Conservation (phyloP, 2,329 filamentous ascomycete species). For the Botrytis aclada region DNA sequence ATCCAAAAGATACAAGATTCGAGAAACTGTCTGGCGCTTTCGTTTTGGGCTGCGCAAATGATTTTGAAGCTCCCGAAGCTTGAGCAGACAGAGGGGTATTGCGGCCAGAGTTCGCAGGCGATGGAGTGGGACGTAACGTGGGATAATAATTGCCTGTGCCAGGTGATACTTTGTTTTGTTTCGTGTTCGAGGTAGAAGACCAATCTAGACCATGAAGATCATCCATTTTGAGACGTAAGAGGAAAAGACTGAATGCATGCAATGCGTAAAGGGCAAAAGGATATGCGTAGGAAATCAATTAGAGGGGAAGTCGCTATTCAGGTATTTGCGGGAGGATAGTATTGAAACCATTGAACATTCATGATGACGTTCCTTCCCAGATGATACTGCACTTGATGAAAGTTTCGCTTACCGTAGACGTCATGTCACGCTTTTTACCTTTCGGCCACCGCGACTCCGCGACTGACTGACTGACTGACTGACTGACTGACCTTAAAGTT, state of each 20-base stretch:
- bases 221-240: slow-evolving; percentile 48
- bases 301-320: not conserved
- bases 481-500: no score
- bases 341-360: not conserved
- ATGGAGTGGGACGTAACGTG: slow-evolving; percentile 50
- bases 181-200: slow-evolving; percentile 45
- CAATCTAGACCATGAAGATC: slow-evolving; percentile 61
- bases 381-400: not conserved
- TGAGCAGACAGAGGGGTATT: slow-evolving; percentile 50
- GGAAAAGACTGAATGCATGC: slow-evolving; percentile 20
- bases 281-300: not conserved
- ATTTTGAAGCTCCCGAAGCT: slow-evolving; percentile 41
- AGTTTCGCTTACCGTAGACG: not conserved
- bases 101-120: slow-evolving; percentile 50
- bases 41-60: slow-evolving; percentile 44
- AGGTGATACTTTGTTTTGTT: slow-evolving; percentile 40
- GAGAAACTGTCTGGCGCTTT: slow-evolving; percentile 69
- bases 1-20: slow-evolving; percentile 64
- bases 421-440: not conserved
- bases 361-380: not conserved
- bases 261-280: slow-evolving; percentile 10
- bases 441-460: no score
- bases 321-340: not conserved
- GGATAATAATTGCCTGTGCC: slow-evolving; percentile 46
- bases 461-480: no score